Evolutionary conservation across 306 rosid genomes (phyloP).

Genomic region (Cicer cuneatum): DNA sequence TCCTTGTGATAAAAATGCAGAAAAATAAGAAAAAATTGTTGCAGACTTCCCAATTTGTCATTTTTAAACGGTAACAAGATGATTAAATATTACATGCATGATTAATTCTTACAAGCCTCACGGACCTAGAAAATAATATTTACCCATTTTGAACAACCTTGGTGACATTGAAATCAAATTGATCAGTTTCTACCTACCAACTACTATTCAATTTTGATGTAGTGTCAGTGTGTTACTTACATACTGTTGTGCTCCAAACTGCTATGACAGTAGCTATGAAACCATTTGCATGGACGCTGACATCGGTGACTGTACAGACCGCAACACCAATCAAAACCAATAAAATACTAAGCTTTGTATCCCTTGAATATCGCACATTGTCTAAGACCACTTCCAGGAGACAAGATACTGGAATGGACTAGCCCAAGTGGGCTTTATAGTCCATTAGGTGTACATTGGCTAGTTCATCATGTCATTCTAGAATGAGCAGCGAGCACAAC

Average conservation of each 20-base stretch:
- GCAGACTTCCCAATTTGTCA: slow-evolving; percentile 37
- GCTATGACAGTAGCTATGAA: slow-evolving; percentile 76
- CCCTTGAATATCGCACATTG: slow-evolving; percentile 79
- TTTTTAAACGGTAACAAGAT: slow-evolving; percentile 32
- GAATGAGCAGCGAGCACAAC: slow-evolving; percentile 4
- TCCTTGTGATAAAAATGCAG: slow-evolving; percentile 9
- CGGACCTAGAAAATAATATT: slow-evolving; percentile 38
- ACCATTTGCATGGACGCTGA: slow-evolving; percentile 81
- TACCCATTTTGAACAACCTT: slow-evolving; percentile 31
- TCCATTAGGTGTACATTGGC: too few relatives aligned
- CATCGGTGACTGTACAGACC: slow-evolving; percentile 89
- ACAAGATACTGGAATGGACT: slow-evolving; percentile 86
- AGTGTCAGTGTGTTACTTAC: slow-evolving; percentile 58
- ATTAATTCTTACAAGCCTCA: slow-evolving; percentile 38
- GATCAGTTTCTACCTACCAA: neutral
- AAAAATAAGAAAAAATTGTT: slow-evolving; percentile 21
- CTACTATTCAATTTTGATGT: slow-evolving; percentile 38
- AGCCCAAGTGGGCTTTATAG: too few relatives aligned
- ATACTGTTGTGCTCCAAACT: slow-evolving; percentile 80
- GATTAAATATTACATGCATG: slow-evolving; percentile 15
- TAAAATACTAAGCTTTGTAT: too few relatives aligned
- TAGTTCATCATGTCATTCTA: slow-evolving; percentile 29
- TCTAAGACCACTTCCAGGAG: slow-evolving; percentile 79
- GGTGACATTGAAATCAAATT: slow-evolving; percentile 40
- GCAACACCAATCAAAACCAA: slow-evolving; percentile 88